Conservation (phyloP, 148 eudicot species). For the Rhododendron molle region DNA sequence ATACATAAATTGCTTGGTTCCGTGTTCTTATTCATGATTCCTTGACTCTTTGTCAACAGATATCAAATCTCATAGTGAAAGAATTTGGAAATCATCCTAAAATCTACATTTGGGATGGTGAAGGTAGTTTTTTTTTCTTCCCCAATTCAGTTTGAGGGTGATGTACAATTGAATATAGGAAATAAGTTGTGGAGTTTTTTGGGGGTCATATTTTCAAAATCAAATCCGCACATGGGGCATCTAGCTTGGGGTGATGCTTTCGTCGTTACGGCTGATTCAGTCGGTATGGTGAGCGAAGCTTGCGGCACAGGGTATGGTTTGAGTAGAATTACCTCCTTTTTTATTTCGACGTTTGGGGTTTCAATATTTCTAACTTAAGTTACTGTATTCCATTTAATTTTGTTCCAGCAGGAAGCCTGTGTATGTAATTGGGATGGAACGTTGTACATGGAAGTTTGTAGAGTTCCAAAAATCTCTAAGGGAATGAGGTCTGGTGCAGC, state of each 20-base stretch:
- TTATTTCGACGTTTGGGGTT: background rate
- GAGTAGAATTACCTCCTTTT: background rate
- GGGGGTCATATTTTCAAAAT: slow-evolving; percentile 37
- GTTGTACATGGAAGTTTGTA: slow-evolving; percentile 84
- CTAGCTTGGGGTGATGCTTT: slow-evolving; percentile 98
- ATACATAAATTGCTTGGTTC: background rate
- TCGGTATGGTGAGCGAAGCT: slow-evolving; percentile 97
- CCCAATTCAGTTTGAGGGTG: background rate
- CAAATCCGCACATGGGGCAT: slow-evolving; percentile 97
- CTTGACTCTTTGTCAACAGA: slow-evolving; percentile 31
- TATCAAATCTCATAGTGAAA: slow-evolving; percentile 55
- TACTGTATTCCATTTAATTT: background rate
- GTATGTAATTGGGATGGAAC: slow-evolving; percentile 85
- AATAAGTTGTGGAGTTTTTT: background rate
- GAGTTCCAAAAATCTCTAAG: slow-evolving; percentile 77
- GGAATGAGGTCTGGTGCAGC: slow-evolving; percentile 82
- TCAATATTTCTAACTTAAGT: background rate
- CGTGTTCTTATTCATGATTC: background rate
- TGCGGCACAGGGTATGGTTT: slow-evolving; percentile 91
- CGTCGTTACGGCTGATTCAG: slow-evolving; percentile 87
- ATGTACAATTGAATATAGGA: background rate
- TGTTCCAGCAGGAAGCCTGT: slow-evolving; percentile 77
- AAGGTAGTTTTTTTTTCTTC: slow-evolving; percentile 53
- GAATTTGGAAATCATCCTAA: slow-evolving; percentile 84
- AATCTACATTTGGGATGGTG: slow-evolving; percentile 83